Evolutionary conservation across 371 early-diverging fungal genomes (phyloP), one percentile per base, ranked within the genome.

Genomic region (Saksenaea oblongispora): DNA sequence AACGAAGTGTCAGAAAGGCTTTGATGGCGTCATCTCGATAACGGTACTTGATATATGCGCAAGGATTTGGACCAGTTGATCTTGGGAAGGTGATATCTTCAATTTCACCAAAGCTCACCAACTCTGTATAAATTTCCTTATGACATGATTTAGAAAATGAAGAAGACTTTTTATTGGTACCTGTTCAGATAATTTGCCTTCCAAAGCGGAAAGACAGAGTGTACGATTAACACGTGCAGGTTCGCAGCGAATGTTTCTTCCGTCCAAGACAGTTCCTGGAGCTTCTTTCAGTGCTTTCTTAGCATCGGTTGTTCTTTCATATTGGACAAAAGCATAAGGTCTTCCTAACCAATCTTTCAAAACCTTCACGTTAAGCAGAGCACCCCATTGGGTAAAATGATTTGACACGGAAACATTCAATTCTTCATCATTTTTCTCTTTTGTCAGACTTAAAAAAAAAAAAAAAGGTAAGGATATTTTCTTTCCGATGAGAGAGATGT

Each of bases 281-380:
- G 90, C 89, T 62, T 91, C 85, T 27, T 69, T 54, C 31, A 92
- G 74, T 0, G 95, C 95, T 9, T 56, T 59, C 37, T 82, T 72
- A 2, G 93, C 91, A 59, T 90, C 89, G 11, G 68, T 58, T 18
- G 78, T 62, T 10, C 67, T 75, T 87, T 87, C 85, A 72, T 84
- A 94, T 62, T 93, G 93, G 1, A 94, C 95, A 74, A 94, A 94
- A 0, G 92, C 89, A 67, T 92, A 94, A 0, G 95, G 95, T n/a
- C 95, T 73, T 18, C 80, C 69, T 74, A 88, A 70, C 87, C 88
- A 89, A 66, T 94, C 95, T 58, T 86, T 88, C 31, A 91, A 63
- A 0, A 93, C 93, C 67, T 93, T 93, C 54, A 94, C 92, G 64
- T 91, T 79, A 15, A 88, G 36, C 2, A 93, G 60, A 4, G 22